Evolutionary conservation across 1,284 basidiomycete species (phyloP), one percentile per base, ranked within the genome.

Genomic region (Butyriboletus appendiculatus): DNA sequence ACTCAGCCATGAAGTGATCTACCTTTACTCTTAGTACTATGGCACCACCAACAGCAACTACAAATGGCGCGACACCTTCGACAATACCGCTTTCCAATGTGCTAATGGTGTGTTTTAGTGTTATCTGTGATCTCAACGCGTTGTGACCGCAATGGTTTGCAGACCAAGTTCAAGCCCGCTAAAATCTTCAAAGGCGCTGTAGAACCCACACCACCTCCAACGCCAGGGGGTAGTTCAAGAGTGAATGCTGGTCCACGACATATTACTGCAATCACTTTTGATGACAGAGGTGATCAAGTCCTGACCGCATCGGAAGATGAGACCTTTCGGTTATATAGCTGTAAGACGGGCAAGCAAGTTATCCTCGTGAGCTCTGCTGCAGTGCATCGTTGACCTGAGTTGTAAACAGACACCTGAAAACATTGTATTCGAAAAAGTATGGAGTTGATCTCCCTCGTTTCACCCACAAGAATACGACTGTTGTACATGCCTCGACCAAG

Each of bases 241-340:
- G 64, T 74, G 53, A 75, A 73, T 59, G 55, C 71, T 22, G 77
- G 78, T 3, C 81, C 82, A 32, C 75, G 82, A 58, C 88, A 92
- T 65, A 90, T 97, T 48, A 97, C 94, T 0, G 91, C 92, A 12
- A 80, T 98, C 28, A 82, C 83, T 32, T 99, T 96, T 68, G 96
- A 98, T 69, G 94, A 98, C 68, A 77, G 83, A 63, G 97, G 97
- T 5, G 90, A 95, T 60, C 80, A 83, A 56, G 75, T 96, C 40
- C 79, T 98, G 37, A 96, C 94, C 5, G 89, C 94, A 0, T 87
- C 81, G n/a, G 91, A 97, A 68, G 96, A 99, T 67, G 96, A 98
- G 73, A 88, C 87, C 2, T 94, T 99, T 70, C 82, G 92, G 45
- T 66, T 98, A 52, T 99, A 94, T 69, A 94, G 84, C 70, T 91